These are phyloP conservation scores for Amniculicola lignicola DNA, from an alignment of 495 filamentous ascomycete genomes.

Conservation along the genomic window DNA sequence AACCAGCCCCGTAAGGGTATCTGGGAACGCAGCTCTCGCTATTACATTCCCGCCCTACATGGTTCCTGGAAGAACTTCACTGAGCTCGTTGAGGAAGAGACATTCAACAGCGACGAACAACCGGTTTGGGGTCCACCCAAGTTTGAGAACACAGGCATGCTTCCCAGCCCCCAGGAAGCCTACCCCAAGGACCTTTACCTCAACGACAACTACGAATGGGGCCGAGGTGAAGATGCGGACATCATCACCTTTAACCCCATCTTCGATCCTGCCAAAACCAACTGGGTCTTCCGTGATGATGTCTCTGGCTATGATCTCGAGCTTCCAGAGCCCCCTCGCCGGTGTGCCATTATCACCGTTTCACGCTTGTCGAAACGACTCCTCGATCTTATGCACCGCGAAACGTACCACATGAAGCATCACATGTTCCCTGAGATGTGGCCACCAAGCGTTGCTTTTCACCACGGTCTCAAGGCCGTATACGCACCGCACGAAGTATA, in stretches of 20 bases:
- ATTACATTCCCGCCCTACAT: conserved; percentile 49
- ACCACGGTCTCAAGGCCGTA: conserved; percentile 46
- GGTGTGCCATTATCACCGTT: conserved; percentile 45
- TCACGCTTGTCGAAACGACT: conserved; percentile 42
- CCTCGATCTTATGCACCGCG: conserved; percentile 42
- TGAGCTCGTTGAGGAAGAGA: conserved; percentile 45
- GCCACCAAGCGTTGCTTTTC: conserved; percentile 40
- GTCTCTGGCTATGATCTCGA: conserved; percentile 43
- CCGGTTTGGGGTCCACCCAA: conserved; percentile 46
- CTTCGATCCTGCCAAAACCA: conserved; percentile 44
- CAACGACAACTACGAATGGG: conserved; percentile 55
- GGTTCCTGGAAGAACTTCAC: conserved; percentile 48
- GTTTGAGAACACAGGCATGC: conserved; percentile 39
- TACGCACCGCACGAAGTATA: conserved; percentile 49
- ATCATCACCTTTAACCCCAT: conserved; percentile 53
- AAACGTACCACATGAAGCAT: conserved; percentile 39
- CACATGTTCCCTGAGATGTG: conserved; percentile 48
- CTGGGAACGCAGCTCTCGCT: conserved; percentile 49
- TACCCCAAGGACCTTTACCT: conserved; percentile 46
- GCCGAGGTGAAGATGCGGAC: conserved; percentile 59
- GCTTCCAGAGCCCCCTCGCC: conserved; percentile 41
- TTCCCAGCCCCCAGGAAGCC: conserved; percentile 42
- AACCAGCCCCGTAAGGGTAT: conserved; percentile 53
- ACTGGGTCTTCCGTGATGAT: conserved; percentile 47
- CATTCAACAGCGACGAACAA: conserved; percentile 37